phyloP scores from a whole-genome alignment of 2,329 filamentous ascomycete species.

The Parafenestella ontariensis region DNA sequence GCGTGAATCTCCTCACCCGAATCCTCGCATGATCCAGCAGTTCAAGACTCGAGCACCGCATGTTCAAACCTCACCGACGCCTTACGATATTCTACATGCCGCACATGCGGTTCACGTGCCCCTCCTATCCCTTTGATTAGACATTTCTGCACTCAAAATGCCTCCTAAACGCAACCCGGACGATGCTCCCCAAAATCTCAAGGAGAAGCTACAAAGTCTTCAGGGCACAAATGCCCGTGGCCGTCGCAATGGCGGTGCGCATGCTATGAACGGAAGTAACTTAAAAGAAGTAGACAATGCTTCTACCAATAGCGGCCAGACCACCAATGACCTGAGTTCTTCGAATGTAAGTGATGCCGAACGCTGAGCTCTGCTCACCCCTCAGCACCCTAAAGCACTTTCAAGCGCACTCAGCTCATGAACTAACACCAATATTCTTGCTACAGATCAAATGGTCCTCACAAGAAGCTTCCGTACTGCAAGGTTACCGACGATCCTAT shows the following conservation, averaged over 20 bases:
- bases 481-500: slow-evolving; percentile 78
- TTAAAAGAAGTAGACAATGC: slow-evolving; percentile 50
- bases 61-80: slow-evolving; percentile 5
- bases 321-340: slow-evolving; percentile 34
- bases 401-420: slow-evolving; percentile 8
- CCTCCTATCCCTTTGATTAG: not conserved
- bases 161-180: slow-evolving; percentile 50
- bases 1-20: slow-evolving; percentile 1
- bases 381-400: slow-evolving; percentile 2
- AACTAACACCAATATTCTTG: slow-evolving; percentile 2
- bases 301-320: slow-evolving; percentile 46
- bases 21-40: slow-evolving; percentile 1
- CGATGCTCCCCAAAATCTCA: slow-evolving; percentile 43
- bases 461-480: slow-evolving; percentile 72
- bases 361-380: slow-evolving; percentile 2
- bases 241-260: slow-evolving; percentile 41
- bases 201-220: slow-evolving; percentile 53
- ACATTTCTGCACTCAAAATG: slow-evolving; percentile 33
- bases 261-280: slow-evolving; percentile 41
- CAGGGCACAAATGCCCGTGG: slow-evolving; percentile 50
- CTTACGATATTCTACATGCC: slow-evolving; percentile 1
- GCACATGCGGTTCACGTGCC: slow-evolving; percentile 1
- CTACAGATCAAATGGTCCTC: slow-evolving; percentile 68
- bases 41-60: slow-evolving; percentile 10
- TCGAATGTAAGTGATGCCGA: slow-evolving; percentile 43